Evolutionary conservation across 805 yeast species (phyloP).

Genomic region (Metschnikowia anglica): DNA sequence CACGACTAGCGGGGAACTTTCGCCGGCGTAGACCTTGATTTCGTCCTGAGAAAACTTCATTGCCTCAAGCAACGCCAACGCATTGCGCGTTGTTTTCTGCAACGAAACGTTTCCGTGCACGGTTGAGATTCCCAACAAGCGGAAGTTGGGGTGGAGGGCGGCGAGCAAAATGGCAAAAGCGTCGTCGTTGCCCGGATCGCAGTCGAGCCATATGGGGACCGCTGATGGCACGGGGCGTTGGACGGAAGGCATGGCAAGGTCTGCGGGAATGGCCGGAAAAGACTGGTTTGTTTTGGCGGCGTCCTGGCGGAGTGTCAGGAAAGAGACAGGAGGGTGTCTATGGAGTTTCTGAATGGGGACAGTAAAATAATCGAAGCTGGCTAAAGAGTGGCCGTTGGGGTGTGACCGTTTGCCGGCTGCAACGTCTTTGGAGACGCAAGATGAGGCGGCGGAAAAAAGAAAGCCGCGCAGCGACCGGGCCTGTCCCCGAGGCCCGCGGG

Average conservation of each 20-base stretch:
- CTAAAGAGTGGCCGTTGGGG: no score
- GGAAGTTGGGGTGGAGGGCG: constrained; percentile 55
- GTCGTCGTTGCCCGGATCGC: constrained; percentile 93
- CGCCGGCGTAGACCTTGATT: constrained; percentile 69
- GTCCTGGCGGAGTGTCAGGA: no score
- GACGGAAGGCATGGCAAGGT: constrained; percentile 7
- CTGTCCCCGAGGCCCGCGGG: no score
- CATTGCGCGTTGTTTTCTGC: constrained; percentile 63
- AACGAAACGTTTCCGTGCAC: constrained; percentile 72
- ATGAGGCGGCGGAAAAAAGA: no score
- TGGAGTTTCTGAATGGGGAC: no score
- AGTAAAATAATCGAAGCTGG: no score
- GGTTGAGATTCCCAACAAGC: constrained; percentile 68
- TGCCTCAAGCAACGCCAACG: constrained; percentile 65
- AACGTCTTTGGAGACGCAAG: no score
- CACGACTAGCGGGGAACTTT: constrained; percentile 53
- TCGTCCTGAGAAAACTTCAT: constrained; percentile 40
- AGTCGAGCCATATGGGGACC: constrained; percentile 79
- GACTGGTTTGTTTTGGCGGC: no score
- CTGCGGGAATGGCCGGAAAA: no score
- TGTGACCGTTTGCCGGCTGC: no score
- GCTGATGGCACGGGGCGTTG: background rate
- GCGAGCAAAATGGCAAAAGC: constrained; percentile 71
- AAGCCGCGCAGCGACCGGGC: no score
- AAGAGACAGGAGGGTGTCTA: no score